These are phyloP conservation scores for Trypanosoma platydactyli DNA, from an alignment of 208 protist species.

Conservation along the genomic window DNA sequence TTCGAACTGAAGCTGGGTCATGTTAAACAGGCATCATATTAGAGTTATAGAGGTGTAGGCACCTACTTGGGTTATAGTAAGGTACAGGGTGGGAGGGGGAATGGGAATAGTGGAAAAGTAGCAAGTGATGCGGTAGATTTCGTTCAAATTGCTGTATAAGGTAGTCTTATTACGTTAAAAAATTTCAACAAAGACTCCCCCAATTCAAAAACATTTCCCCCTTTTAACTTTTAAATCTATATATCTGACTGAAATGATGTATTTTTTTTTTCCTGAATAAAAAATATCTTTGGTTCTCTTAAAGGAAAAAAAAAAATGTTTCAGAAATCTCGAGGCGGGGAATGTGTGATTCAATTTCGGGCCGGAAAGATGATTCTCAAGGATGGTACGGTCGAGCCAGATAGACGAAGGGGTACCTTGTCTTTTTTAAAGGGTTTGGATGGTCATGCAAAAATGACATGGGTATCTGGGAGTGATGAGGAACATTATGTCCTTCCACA, in stretches of 20 bases:
- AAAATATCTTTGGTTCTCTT: conserved; percentile 6
- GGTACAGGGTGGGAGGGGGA: not conserved
- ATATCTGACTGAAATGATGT: conserved; percentile 10
- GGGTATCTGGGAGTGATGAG: conserved; percentile 29
- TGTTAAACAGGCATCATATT: conserved; percentile 89
- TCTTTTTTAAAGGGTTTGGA: conserved; percentile 42
- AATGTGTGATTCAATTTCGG: conserved; percentile 57
- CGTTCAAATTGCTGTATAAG: conserved; percentile 15
- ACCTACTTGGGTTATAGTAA: conserved; percentile 4
- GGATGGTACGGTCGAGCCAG: conserved; percentile 58
- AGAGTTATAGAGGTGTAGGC: conserved; percentile 18
- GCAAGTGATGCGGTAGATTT: conserved; percentile 16
- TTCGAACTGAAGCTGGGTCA: conserved; percentile 90
- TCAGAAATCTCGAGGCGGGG: not conserved
- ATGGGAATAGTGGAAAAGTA: not conserved
- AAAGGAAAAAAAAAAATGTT: not conserved
- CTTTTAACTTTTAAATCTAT: conserved; percentile 4
- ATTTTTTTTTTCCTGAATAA: conserved; percentile 19
- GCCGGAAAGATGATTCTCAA: conserved; percentile 71
- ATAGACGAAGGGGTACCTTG: conserved; percentile 50
- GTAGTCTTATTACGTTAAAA: conserved; percentile 27
- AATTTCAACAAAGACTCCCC: conserved; percentile 7
- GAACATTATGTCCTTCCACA: conserved; percentile 29
- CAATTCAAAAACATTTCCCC: conserved; percentile 11
- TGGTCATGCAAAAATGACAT: conserved; percentile 49